Conservation (phyloP, 2,329 filamentous ascomycete species). For the Myriosclerotinia curreyana region DNA sequence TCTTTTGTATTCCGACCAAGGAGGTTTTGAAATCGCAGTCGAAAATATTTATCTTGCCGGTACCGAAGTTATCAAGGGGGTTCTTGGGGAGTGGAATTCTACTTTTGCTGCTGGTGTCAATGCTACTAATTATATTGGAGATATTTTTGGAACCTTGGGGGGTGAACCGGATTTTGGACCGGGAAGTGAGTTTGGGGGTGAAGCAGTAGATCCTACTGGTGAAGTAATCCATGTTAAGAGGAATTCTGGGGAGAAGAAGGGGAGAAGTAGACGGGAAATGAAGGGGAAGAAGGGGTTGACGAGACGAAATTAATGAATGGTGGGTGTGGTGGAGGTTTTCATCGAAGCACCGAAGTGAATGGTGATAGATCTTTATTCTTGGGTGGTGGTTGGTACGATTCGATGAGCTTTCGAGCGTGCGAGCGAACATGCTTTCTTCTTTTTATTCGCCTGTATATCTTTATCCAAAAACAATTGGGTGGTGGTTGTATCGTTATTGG, state of each 20-base stretch:
- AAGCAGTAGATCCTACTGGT: not conserved
- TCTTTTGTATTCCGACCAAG: slow-evolving; percentile 58
- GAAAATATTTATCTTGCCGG: slow-evolving; percentile 66
- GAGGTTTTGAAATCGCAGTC: slow-evolving; percentile 61
- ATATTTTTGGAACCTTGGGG: slow-evolving; percentile 66
- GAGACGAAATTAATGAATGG: slow-evolving; percentile 4
- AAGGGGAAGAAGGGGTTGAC: slow-evolving; percentile 20
- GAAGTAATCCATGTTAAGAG: slow-evolving; percentile 10
- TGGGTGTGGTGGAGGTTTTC: not conserved
- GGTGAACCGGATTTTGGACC: slow-evolving; percentile 63
- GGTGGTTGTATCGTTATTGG: not conserved
- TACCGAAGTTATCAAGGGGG: slow-evolving; percentile 57
- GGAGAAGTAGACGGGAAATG: slow-evolving; percentile 11
- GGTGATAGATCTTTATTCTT: not conserved
- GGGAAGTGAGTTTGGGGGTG: slow-evolving; percentile 19
- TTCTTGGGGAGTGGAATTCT: slow-evolving; percentile 58
- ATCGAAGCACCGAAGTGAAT: not conserved
- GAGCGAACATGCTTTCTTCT: not conserved
- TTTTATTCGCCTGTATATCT: slow-evolving; percentile 1
- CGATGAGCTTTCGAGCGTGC: not conserved
- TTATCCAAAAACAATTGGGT: slow-evolving; percentile 8
- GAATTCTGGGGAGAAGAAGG: slow-evolving; percentile 8
- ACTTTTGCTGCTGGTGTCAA: slow-evolving; percentile 52
- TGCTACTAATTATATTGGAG: slow-evolving; percentile 61
- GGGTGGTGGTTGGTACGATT: not conserved